Percentiles rank a stretch among this genome's conserved stretches.
phyloP scores from a whole-genome alignment of 345 rosid genomes.

The Acer yangbiense region DNA sequence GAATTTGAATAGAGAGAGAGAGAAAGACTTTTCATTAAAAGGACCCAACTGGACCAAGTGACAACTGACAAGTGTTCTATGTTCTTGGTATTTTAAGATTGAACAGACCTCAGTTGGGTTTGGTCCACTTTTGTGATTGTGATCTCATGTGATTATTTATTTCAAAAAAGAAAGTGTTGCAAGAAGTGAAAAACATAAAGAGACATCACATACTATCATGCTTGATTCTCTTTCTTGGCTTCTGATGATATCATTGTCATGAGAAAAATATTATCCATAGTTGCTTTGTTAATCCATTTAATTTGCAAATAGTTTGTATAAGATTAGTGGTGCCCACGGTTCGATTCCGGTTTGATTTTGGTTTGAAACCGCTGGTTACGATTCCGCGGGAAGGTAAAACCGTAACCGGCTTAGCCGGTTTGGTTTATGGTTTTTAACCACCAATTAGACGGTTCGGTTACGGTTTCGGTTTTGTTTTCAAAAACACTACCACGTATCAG shows the following conservation, averaged over 20 bases:
- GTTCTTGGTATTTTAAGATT: neutral
- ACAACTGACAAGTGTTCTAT: constrained; percentile 6
- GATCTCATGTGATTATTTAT: neutral
- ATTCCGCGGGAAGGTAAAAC: too few species aligned
- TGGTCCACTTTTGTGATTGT: neutral
- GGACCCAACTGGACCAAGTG: neutral
- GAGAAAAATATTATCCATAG: neutral
- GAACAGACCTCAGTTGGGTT: too few species aligned
- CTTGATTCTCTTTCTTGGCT: neutral
- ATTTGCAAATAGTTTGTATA: too few species aligned
- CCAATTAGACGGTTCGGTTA: too few species aligned
- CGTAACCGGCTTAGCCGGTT: too few species aligned
- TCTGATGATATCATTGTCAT: neutral
- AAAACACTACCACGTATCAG: too few species aligned
- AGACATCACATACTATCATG: neutral
- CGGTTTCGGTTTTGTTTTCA: too few species aligned
- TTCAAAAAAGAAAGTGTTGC: neutral
- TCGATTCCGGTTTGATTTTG: too few species aligned
- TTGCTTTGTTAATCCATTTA: too few species aligned
- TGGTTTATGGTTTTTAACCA: too few species aligned
- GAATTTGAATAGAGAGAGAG: neutral
- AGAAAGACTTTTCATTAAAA: neutral
- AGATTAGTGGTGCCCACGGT: too few species aligned
- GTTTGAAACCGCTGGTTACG: too few species aligned
- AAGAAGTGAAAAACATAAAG: neutral